phyloP scores from a whole-genome alignment of 306 rosid species.

The Luffa aegyptiaca region DNA sequence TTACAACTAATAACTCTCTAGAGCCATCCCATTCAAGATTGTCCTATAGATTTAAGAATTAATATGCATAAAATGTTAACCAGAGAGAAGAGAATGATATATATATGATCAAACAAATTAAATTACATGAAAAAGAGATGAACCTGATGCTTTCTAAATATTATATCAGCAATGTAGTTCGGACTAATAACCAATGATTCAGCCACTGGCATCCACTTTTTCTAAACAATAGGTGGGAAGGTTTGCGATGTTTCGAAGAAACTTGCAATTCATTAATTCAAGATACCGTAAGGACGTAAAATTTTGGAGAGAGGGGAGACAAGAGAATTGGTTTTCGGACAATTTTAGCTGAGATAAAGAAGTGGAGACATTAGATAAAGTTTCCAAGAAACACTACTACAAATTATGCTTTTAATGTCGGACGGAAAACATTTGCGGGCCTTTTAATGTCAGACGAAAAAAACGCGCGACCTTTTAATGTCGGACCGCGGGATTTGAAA shows the following conservation, averaged over 20 bases:
- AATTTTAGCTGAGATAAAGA: not conserved
- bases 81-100: not conserved
- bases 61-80: too few species aligned
- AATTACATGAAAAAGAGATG: not conserved
- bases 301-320: not conserved
- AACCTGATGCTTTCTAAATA: not conserved
- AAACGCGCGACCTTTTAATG: too few species aligned
- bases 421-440: too few species aligned
- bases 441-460: too few species aligned
- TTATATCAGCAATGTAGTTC: not conserved
- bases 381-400: not conserved
- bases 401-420: too few species aligned
- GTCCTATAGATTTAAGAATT: not conserved
- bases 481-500: too few species aligned
- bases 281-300: not conserved
- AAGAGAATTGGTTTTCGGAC: not conserved
- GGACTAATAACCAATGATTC: not conserved
- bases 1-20: too few species aligned
- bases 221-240: not conserved
- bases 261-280: not conserved
- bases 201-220: not conserved
- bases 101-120: not conserved
- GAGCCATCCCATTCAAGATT: too few species aligned
- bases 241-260: not conserved
- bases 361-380: not conserved